Conservation (phyloP, 345 rosid genomes). For the Boechera divaricarpa region DNA sequence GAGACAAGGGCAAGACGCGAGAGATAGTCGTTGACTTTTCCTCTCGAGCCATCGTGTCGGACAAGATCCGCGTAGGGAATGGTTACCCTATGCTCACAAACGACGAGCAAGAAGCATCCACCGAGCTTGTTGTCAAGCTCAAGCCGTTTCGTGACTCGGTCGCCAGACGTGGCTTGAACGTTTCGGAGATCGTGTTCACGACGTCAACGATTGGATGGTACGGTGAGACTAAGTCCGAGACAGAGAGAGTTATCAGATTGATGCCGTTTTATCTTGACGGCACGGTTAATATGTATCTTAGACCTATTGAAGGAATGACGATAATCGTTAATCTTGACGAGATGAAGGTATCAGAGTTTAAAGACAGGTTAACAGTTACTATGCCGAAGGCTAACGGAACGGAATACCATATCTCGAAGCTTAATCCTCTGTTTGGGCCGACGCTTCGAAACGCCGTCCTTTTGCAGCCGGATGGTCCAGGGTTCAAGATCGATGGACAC, state of each 20-base stretch:
- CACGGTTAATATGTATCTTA: slow-evolving; percentile 58
- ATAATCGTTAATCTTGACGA: slow-evolving; percentile 59
- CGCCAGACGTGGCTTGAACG: slow-evolving; percentile 48
- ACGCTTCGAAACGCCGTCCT: slow-evolving; percentile 52
- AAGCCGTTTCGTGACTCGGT: slow-evolving; percentile 54
- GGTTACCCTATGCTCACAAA: slow-evolving; percentile 69
- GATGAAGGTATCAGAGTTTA: slow-evolving; percentile 56
- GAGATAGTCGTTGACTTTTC: slow-evolving; percentile 61
- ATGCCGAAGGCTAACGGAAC: slow-evolving; percentile 75
- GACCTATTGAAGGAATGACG: slow-evolving; percentile 66
- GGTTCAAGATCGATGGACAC: slow-evolving; percentile 59
- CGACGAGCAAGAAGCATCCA: slow-evolving; percentile 52
- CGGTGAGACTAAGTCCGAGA: slow-evolving; percentile 48
- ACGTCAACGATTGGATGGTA: slow-evolving; percentile 79
- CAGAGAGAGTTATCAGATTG: slow-evolving; percentile 49
- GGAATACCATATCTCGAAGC: slow-evolving; percentile 52
- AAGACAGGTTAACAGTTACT: slow-evolving; percentile 53
- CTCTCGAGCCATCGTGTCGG: slow-evolving; percentile 44
- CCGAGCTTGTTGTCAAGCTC: slow-evolving; percentile 49
- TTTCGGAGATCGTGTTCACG: slow-evolving; percentile 63
- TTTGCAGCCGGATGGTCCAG: slow-evolving; percentile 65
- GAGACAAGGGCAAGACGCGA: slow-evolving; percentile 51
- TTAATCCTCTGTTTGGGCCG: slow-evolving; percentile 37
- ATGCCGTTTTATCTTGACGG: slow-evolving; percentile 59
- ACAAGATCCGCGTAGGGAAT: slow-evolving; percentile 51